Evolutionary conservation across 169 alveolate genomes (phyloP), one percentile per base, ranked within the genome.

Genomic region (Eimeria falciformis): DNA sequence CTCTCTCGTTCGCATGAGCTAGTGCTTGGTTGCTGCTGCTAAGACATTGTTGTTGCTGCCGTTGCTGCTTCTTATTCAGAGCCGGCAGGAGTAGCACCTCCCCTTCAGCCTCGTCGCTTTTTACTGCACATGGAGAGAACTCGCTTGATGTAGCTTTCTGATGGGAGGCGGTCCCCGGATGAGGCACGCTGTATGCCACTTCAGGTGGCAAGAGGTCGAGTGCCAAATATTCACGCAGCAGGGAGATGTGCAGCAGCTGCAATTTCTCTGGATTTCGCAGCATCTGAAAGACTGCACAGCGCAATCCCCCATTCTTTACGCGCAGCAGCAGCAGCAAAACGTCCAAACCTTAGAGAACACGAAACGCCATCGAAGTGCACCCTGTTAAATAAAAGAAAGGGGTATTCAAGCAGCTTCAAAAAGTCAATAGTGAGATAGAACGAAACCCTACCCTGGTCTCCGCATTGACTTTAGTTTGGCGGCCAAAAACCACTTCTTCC

Each of bases 401-500:
- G n/a, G 7, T 50, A 50, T 50, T 11, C 7, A 14, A 50, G 7
- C 14, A 50, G 7, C 14, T 50, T 11, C 14, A 11, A 50, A 11
- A 11, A 7, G 14, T 50, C 14, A 50, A 18, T 5, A 18, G 58
- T 23, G 9, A 75, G 17, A 14, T 40, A 7, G 33, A 25, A 21
- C 29, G 7, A 25, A 43, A 45, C 43, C 91, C 25, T n/a, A 91
- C 94, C 33, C 69, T 55, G 18, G 65, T 87, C 50, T 43, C 81
- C 69, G 91, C 68, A n/a, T 66, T 87, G 9, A 37, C 58, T 14
- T 79, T 47, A 2, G 69, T 53, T 23, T 68, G 58, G 21, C 58
- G 71, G 91, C 88, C 92, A 68, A 95, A 89, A 66, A 93, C 94
- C 46, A 96, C 96, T 90, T 97, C 98, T 92, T 98, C 99, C 82